Evolutionary conservation across 352 stramenopile genomes (phyloP).

Genomic region (Pythium volutum): DNA sequence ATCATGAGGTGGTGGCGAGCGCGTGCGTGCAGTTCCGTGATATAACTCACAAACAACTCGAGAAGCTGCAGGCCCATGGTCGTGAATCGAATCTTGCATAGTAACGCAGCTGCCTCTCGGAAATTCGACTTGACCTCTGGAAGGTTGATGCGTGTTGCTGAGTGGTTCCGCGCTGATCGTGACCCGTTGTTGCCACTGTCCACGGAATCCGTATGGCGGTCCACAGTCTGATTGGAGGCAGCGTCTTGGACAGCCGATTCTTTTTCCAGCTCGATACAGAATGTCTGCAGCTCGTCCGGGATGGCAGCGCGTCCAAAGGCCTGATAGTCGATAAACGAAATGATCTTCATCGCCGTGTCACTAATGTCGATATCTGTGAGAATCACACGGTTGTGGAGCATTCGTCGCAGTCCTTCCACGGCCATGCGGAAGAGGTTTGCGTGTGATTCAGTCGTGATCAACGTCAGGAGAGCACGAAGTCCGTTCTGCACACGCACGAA

Average conservation of each 20-base stretch:
- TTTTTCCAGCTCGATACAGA: constrained; percentile 17
- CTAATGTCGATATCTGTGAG: constrained; percentile 84
- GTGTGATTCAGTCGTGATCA: constrained; percentile 75
- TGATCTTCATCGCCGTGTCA: constrained; percentile 72
- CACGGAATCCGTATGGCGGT: background rate
- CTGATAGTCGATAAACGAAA: constrained; percentile 79
- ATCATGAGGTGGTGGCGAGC: constrained; percentile 55
- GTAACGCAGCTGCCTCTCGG: constrained; percentile 32
- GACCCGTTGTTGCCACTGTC: background rate
- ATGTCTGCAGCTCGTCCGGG: constrained; percentile 39
- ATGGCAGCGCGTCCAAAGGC: constrained; percentile 79
- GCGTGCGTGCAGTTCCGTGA: constrained; percentile 36
- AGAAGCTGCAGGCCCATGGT: constrained; percentile 68
- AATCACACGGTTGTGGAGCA: constrained; percentile 80
- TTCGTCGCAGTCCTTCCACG: constrained; percentile 59
- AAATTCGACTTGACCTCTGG: constrained; percentile 25
- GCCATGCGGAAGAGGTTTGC: constrained; percentile 70
- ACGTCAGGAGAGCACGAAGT: constrained; percentile 61
- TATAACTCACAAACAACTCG: constrained; percentile 65
- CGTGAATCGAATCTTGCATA: constrained; percentile 74
- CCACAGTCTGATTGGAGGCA: background rate
- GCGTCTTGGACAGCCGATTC: background rate
- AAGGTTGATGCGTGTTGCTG: constrained; percentile 19
- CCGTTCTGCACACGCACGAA: constrained; percentile 60
- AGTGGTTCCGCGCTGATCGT: background rate